A percentile compares a stretch with the other conserved stretches of the same genome.
Evolutionary conservation across 2,329 filamentous ascomycete genomes (phyloP).

Genomic region (Xylogone sp.): DNA sequence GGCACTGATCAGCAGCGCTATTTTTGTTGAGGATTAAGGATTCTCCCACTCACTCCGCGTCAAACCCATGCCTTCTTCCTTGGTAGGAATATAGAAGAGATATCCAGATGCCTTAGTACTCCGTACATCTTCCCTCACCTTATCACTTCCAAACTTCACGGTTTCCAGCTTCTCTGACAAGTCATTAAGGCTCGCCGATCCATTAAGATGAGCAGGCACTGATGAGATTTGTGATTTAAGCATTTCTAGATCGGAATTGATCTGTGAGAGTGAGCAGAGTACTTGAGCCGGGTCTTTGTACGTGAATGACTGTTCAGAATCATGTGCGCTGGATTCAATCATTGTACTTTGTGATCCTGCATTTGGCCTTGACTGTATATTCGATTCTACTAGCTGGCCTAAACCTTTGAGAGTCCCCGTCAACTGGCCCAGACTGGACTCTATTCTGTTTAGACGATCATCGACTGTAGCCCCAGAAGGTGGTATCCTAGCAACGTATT

Average conservation of each 20-base stretch:
- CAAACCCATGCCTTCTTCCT: slow-evolving; percentile 8
- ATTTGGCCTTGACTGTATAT: background rate
- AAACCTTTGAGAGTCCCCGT: background rate
- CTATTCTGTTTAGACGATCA: background rate
- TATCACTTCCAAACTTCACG: slow-evolving; percentile 4
- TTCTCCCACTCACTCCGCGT: slow-evolving; percentile 5
- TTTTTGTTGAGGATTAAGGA: background rate
- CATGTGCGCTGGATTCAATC: background rate
- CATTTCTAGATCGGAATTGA: background rate
- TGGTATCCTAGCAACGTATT: background rate
- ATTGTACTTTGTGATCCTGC: background rate
- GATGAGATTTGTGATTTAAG: background rate
- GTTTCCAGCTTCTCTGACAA: slow-evolving; percentile 7
- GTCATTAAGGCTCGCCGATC: slow-evolving; percentile 8
- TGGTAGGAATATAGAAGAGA: slow-evolving; percentile 10
- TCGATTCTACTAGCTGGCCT: background rate
- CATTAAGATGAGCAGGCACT: background rate
- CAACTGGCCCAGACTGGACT: background rate
- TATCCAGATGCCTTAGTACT: slow-evolving; percentile 5
- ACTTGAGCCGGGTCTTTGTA: slow-evolving; percentile 4
- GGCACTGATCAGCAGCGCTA: background rate
- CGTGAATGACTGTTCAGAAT: background rate
- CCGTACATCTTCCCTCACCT: slow-evolving; percentile 6
- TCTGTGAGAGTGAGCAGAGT: background rate
- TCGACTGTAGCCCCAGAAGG: too few species aligned